Evolutionary conservation across 2,329 filamentous ascomycete species (phyloP).

Genomic region (Neurospora sp.): DNA sequence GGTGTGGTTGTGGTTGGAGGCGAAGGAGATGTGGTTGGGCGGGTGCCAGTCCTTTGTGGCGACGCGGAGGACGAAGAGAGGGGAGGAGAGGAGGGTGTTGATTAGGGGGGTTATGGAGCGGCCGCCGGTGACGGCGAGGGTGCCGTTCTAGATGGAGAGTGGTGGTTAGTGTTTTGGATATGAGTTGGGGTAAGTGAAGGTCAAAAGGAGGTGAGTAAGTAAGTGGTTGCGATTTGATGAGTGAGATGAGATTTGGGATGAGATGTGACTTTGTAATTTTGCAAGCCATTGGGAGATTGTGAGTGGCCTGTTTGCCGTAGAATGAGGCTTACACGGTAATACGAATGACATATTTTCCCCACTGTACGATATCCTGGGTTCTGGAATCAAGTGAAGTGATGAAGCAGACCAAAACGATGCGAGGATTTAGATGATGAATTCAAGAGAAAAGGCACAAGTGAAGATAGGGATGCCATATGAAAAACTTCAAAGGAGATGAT

Average conservation of each 20-base stretch:
- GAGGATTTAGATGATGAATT: not conserved
- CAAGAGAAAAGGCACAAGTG: not conserved
- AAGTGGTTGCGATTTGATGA: not conserved
- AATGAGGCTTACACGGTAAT: not conserved
- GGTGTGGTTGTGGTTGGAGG: slow-evolving; percentile 53
- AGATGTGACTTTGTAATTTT: not conserved
- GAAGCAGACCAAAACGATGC: not conserved
- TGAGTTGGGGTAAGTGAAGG: not conserved
- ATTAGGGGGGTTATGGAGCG: slow-evolving; percentile 59
- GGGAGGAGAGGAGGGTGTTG: slow-evolving; percentile 62
- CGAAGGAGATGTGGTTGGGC: slow-evolving; percentile 75
- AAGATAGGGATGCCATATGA: not conserved
- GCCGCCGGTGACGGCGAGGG: slow-evolving; percentile 70
- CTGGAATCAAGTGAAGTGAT: not conserved
- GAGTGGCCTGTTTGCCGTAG: not conserved
- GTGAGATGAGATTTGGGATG: not conserved
- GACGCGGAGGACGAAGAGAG: slow-evolving; percentile 62
- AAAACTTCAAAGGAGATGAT: not conserved
- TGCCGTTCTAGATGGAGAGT: slow-evolving; percentile 52
- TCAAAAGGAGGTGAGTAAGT: not conserved
- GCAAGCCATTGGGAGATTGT: not conserved
- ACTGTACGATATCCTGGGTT: not conserved
- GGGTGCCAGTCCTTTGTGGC: slow-evolving; percentile 95
- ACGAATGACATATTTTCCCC: not conserved
- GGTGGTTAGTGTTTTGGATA: not conserved